A percentile compares a stretch with the other conserved stretches of the same genome.
Evolutionary conservation across 2,329 filamentous ascomycete genomes (phyloP).

Genomic region (Aspergillus viridinutans): DNA sequence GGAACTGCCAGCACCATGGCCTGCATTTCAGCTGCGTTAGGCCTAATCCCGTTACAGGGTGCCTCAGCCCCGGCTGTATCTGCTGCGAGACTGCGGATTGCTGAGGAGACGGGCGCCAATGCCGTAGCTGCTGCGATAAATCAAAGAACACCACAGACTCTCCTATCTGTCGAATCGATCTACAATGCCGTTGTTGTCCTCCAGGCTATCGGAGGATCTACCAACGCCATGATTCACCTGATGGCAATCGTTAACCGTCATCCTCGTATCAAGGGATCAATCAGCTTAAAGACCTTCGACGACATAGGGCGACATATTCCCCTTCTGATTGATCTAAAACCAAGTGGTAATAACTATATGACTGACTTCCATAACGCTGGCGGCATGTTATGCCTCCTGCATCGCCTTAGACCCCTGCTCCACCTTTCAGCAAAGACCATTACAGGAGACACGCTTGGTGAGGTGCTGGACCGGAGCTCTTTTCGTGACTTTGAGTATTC

Average conservation of each 20-base stretch:
- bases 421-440: conserved; percentile 46
- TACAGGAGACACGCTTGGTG: conserved; percentile 45
- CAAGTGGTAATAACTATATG: conserved; percentile 53
- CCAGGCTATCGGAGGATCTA: conserved; percentile 53
- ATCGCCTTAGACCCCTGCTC: conserved; percentile 44
- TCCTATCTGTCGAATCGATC: conserved; percentile 47
- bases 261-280: conserved; percentile 42
- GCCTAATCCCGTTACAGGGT: conserved; percentile 50
- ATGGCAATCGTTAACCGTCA: conserved; percentile 52
- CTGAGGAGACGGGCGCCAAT: conserved; percentile 50
- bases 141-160: conserved; percentile 40
- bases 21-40: conserved; percentile 50
- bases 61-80: conserved; percentile 53
- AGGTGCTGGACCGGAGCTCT: conserved; percentile 41
- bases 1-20: conserved; percentile 58
- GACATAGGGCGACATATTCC: conserved; percentile 47
- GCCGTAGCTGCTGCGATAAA: conserved; percentile 43
- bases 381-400: conserved; percentile 47
- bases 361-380: conserved; percentile 52
- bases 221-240: conserved; percentile 53
- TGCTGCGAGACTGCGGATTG: conserved; percentile 48
- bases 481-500: conserved; percentile 42
- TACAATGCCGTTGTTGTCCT: conserved; percentile 51
- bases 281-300: conserved; percentile 46
- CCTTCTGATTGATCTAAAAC: conserved; percentile 50